These are phyloP conservation scores for Aspergillus sp. DNA, from an alignment of 2,329 filamentous ascomycete species.

Conservation along the genomic window DNA sequence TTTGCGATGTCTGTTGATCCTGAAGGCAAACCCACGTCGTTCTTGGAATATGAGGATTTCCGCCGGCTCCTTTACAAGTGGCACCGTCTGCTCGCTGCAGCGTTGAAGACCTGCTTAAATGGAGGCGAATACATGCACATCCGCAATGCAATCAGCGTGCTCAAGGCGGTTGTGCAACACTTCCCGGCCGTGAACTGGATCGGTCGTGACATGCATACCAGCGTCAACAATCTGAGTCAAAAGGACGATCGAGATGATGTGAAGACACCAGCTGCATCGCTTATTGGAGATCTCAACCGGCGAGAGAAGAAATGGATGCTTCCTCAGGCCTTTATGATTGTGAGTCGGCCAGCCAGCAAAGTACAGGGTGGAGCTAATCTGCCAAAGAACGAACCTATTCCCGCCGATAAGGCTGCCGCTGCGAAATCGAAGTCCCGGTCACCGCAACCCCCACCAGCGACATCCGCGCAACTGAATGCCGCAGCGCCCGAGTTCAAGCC, in stretches of 20 bases:
- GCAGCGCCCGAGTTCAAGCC: constrained; percentile 35
- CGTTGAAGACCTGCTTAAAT: constrained; percentile 71
- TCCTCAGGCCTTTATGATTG: constrained; percentile 38
- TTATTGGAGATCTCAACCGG: constrained; percentile 40
- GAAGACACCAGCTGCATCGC: constrained; percentile 41
- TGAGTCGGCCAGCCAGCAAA: constrained; percentile 14
- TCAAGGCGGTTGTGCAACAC: constrained; percentile 68
- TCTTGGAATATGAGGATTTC: constrained; percentile 79
- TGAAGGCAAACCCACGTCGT: constrained; percentile 59
- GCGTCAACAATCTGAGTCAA: constrained; percentile 35
- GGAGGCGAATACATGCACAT: constrained; percentile 95
- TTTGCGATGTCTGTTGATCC: constrained; percentile 67
- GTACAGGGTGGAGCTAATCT: constrained; percentile 10
- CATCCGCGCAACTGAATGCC: constrained; percentile 32
- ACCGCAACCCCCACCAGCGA: constrained; percentile 20
- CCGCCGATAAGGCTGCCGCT: constrained; percentile 13
- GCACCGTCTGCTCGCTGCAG: constrained; percentile 72
- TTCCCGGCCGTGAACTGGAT: constrained; percentile 90
- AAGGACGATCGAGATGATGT: constrained; percentile 40
- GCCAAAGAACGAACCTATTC: constrained; percentile 10
- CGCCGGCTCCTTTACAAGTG: constrained; percentile 77
- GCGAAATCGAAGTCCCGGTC: constrained; percentile 19
- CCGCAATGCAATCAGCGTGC: constrained; percentile 81
- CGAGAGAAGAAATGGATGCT: constrained; percentile 42
- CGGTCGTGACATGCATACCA: constrained; percentile 44